Evolutionary conservation across 179 eudicot genomes (phyloP).

Genomic region (Beta macrorhiza): DNA sequence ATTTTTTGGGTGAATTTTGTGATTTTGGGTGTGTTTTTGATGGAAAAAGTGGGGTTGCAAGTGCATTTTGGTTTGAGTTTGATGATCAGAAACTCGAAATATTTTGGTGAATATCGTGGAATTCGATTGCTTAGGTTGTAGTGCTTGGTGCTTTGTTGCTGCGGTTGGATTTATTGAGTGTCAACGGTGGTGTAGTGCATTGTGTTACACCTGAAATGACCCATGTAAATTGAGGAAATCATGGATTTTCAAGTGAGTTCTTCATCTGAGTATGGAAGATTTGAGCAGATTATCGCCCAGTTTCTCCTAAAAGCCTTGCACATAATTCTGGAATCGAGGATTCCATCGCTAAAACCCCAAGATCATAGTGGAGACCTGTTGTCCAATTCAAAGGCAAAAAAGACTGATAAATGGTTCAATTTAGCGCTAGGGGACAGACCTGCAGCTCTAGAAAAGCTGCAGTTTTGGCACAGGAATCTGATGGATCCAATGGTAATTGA

Average conservation of each 20-base stretch:
- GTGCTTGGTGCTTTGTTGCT: conserved; percentile 7
- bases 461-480: conserved; percentile 72
- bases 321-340: conserved; percentile 75
- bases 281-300: conserved; percentile 82
- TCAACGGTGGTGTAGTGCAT: conserved; percentile 7
- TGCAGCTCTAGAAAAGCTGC: conserved; percentile 70
- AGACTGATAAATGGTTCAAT: conserved; percentile 87
- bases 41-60: conserved; percentile 6
- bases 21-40: not conserved
- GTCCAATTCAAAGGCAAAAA: conserved; percentile 41
- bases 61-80: conserved; percentile 13
- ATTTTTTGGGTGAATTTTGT: not conserved
- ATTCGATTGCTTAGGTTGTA: conserved; percentile 9
- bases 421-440: conserved; percentile 87
- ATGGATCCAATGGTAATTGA: conserved; percentile 95
- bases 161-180: conserved; percentile 22
- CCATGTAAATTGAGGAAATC: conserved; percentile 7
- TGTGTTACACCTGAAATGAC: conserved; percentile 3
- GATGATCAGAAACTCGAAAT: conserved; percentile 15
- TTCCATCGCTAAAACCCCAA: conserved; percentile 59
- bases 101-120: conserved; percentile 3
- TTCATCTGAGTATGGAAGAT: conserved; percentile 59
- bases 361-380: conserved; percentile 42
- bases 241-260: conserved; percentile 61
- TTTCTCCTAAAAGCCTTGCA: conserved; percentile 84